Conservation (phyloP, 202 grass and related monocot genomes). For the Panicum virgatum region DNA sequence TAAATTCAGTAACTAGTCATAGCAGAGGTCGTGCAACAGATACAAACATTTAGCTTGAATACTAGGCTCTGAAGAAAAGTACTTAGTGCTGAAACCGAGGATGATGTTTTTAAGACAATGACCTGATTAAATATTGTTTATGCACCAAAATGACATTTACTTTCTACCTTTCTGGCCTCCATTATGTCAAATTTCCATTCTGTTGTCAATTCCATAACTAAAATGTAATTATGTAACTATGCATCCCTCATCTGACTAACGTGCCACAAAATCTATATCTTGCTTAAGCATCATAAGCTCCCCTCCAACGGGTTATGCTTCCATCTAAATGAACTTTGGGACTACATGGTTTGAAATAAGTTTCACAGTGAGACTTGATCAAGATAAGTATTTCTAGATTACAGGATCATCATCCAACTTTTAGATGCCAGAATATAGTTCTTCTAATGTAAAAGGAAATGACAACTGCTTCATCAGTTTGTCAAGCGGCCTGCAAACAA, state of each 20-base stretch:
- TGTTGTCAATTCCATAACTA: neutral
- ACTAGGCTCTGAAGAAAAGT: no score
- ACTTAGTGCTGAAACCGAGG: neutral
- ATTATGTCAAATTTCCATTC: neutral
- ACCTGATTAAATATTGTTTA: neutral
- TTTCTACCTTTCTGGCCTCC: neutral
- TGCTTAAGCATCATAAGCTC: neutral
- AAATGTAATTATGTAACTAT: neutral
- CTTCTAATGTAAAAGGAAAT: neutral
- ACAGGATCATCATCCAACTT: neutral
- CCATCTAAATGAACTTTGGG: neutral
- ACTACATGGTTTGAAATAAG: neutral
- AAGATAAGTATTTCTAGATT: constrained; percentile 13
- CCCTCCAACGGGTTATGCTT: neutral
- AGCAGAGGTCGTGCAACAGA: neutral
- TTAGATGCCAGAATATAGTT: neutral
- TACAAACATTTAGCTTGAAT: neutral
- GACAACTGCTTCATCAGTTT: neutral
- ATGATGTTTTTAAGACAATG: neutral
- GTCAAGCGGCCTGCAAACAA: neutral
- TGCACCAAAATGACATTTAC: neutral
- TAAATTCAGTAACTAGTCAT: constrained; percentile 9
- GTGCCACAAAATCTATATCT: neutral
- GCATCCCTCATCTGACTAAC: neutral
- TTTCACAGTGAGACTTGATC: neutral